Base-by-base conservation (phyloP, 202 grass and related monocot genomes). In the Schoenoplectus triqueter region DNA sequence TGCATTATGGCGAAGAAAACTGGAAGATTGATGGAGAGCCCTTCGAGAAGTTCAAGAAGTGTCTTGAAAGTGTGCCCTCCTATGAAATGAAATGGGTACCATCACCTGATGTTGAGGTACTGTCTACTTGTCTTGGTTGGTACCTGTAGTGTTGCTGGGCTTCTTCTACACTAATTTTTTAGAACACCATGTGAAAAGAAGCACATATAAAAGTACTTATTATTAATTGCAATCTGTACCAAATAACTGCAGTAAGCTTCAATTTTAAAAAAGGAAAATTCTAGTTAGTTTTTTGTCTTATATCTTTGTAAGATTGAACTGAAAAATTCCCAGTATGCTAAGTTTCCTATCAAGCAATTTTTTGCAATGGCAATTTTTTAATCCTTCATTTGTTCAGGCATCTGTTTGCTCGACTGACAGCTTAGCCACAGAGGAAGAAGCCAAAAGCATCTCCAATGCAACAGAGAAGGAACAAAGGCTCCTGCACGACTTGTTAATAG, bases 1-100 rank as follows among this genome's bases (percentile, higher is more conserved):
- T 88, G 50, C 86, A 85, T 21, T 80, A 84, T 19, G 81, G 61
- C 15, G 78, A 88, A 79, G 81, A 80, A 59, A 80, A 83, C 22
- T 82, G 59, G 73, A 54, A 84, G 17, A 61, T 51, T 62, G 69
- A 80, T 8, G 72, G 68, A 31, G 31, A 31, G 31, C 31, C 31
- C 31, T 31, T 31, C 2, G 81, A 88, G 61, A 80, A 66, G 59
- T 84, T 88, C 63, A 80, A 82, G 51, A 69, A 72, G 15, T 85
- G 86, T 56, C 63, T 88, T 19, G 81, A 88, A 45, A 80, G 73
- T 5, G 47, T 88, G 73, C 86, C 86, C 11, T 31, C 64, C 44
- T 50, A 62, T 62, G 86, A 88, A 48, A 88, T 79, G 49, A 79
- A 74, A 78, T 80, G 86, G 81, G 59, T 80, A 61, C 40, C 7